Base-by-base conservation (phyloP, 768 basidiomycete species). In the Boletus fagicola region DNA sequence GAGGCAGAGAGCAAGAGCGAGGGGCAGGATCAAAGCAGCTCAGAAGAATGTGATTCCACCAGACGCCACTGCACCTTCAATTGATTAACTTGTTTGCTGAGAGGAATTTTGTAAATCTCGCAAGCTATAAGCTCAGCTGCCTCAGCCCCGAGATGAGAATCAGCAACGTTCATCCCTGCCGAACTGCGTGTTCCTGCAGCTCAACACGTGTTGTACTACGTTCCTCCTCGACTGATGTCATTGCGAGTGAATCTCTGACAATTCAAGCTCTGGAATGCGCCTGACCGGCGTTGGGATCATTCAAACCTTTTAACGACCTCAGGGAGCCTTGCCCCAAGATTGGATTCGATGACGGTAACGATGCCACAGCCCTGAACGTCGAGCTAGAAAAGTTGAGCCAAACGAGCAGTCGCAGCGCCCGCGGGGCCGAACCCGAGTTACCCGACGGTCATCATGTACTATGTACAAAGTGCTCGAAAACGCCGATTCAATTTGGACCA, bases 1-100 rank as follows among this genome's bases (percentile, higher is more conserved):
- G 4, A 65, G 63, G 51, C 58, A 35, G 53, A 61, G 45, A 15
- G 66, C 61, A 48, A 65, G 68, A 53, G 46, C 54, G 39, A 59
- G 30, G 48, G 68, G 63, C n/a, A 70, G 61, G 49, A 26, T 58
- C 33, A 63, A 60, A 55, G 56, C 56, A 47, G 40, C 35, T 46
- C 46, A 49, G 42, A 54, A 31, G 48, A 31, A 56, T 38, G 30
- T 8, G 28, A 40, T 35, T 45, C 7, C 45, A 22, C 6, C 43
- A 44, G 52, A 54, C 22, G 45, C 46, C 38, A 44, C 54, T 22
- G 54, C 58, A 42, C 18, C 51, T 45, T 40, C 18, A 40, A 51
- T 42, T 54, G 44, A 54, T 58, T 63, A 49, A 59, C 51, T 11
- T 40, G 35, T 42, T 43, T 62, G 8, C n/a, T 13, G 38, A 40